Evolutionary conservation across 805 yeast species (phyloP), one percentile per base, ranked within the genome.

Genomic region (Wickerhamomyces chaumierensis): DNA sequence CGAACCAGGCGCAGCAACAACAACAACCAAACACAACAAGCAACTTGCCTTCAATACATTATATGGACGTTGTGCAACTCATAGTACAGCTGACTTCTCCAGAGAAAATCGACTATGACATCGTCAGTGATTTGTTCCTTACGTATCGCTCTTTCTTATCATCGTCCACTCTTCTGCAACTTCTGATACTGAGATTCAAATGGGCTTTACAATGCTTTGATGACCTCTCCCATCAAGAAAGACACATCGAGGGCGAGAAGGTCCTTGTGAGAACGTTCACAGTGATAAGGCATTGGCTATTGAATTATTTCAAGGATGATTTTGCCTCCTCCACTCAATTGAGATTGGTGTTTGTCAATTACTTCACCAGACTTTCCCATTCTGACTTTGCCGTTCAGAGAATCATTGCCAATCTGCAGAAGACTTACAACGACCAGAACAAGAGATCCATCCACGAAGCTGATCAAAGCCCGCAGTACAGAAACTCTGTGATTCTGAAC

Each of bases 221-320:
- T 7, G 52, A 55, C 25, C 21, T 31, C 2, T 34, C 50, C 15
- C 56, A 55, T 35, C 55, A 50, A 16, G 48, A 52, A n/a, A 52
- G 51, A 32, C 51, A 53, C 11, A 68, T 66, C 42, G 52, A 69
- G 3, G 94, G 94, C 2, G 71, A 78, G 42, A 64, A 81, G 34
- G 78, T 81, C 2, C 63, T 84, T 12, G 70, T 88, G 29, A 68
- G 97, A 49, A 80, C 94, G 0, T 90, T 88, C 62, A 95, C 85
- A 20, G 78, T 82, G 21, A 49, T 92, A 33, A 73, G 96, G 51
- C 95, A 85, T 61, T 90, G 97, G 95, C 57, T 90, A 16, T 60
- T 84, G 42, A 90, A 88, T 57, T 88, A 84, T 56, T 92, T 86
- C 51, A 69, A 76, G 33, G 90, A 84, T 53, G 97, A 92, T 57